Conservation (phyloP, 2,329 filamentous ascomycete species). For the Xylaria sp. region DNA sequence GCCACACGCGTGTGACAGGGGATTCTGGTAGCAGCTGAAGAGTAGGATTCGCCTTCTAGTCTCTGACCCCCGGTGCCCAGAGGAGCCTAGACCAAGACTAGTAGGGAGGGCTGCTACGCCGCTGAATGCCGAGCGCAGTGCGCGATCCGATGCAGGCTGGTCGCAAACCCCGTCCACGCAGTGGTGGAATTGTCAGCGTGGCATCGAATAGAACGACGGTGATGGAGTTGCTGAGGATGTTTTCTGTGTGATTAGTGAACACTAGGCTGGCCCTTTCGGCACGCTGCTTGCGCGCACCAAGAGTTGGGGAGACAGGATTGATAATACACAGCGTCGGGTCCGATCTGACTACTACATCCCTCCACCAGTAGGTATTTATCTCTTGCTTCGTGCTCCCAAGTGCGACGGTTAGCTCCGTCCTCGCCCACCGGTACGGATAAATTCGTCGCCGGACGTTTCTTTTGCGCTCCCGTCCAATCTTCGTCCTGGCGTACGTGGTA, state of each 20-base stretch:
- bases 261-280: slow-evolving; percentile 6
- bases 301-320: slow-evolving; percentile 18
- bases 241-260: slow-evolving; percentile 30
- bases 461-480: slow-evolving; percentile 23
- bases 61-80: not conserved
- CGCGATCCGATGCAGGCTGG: slow-evolving; percentile 12
- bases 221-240: slow-evolving; percentile 3
- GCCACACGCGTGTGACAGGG: slow-evolving; percentile 7
- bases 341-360: slow-evolving; percentile 10
- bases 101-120: slow-evolving; percentile 24
- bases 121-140: slow-evolving; percentile 18
- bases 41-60: not conserved
- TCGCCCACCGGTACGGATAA: slow-evolving; percentile 30
- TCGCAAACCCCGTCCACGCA: slow-evolving; percentile 11
- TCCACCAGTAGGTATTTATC: slow-evolving; percentile 20
- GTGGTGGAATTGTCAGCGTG: slow-evolving; percentile 5
- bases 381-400: slow-evolving; percentile 1
- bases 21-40: slow-evolving; percentile 8
- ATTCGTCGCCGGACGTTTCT: slow-evolving; percentile 19
- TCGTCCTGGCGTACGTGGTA: slow-evolving; percentile 7
- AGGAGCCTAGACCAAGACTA: slow-evolving; percentile 10
- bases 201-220: not conserved
- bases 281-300: not conserved
- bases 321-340: slow-evolving; percentile 21
- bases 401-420: not conserved